Evolutionary conservation across 371 early-diverging fungal species (phyloP), one percentile per base, ranked within the genome.

Genomic region (Apophysomyces elegans): DNA sequence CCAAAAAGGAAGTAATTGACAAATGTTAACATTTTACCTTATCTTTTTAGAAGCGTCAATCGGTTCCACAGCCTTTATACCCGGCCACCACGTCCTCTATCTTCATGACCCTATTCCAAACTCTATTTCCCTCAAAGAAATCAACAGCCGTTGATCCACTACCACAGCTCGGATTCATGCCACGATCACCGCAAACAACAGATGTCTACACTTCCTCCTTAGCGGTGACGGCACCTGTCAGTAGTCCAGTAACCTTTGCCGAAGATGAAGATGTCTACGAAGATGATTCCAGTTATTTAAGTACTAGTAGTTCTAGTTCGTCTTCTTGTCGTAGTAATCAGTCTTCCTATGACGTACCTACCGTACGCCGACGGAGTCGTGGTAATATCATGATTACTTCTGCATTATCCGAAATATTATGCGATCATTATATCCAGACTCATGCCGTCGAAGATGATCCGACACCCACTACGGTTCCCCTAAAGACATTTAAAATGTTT

Each of bases 321-420:
- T 60, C 56, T 54, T 65, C 65, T 14, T 63, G 56, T 32, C 7
- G 14, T 36, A 37, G 37, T 1, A 59, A 43, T 16, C 41, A 58
- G 13, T 45, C 46, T 5, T n/a, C 46, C 12, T 45, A 45, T 13
- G 46, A 45, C 1, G 6, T 13, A 13, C 46, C 46, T 6, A 45
- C 46, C 8, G 46, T 45, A 45, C 37, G 54, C 18, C 46, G 59
- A 60, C 56, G 66, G 60, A 14, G 41, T 26, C 54, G 46, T 65
- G 61, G 39, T 13, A 45, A 45, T 13, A 13, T 45, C 5, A 45
- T 45, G 46, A 45, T 45, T 13, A 13, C 46, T 18, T 45, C 66
- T 7, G 61, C 61, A 26, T 38, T 65, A 38, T 65, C 66, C 58
- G 66, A 65, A 26, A 65, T 65, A 16, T 36, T 65, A 35, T 59